Base-by-base conservation (phyloP, 805 yeast genomes). In the Cyberlindnera xylosilytica region DNA sequence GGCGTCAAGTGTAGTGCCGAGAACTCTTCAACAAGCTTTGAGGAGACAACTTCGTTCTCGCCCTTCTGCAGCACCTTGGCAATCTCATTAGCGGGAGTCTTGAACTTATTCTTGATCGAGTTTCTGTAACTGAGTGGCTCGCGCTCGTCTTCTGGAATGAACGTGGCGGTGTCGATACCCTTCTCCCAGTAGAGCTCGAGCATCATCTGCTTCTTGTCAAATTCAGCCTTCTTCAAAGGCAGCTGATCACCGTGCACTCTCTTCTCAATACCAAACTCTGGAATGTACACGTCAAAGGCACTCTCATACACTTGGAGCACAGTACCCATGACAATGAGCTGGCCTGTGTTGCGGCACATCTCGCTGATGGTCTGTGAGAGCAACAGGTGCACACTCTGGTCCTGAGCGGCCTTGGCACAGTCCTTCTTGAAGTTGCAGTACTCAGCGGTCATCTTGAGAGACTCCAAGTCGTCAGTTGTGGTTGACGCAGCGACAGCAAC, bases 201-300 rank as follows among this genome's bases (percentile, higher is more conserved):
- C 9, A 79, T 65, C 34, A 87, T 74, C 31, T 74, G 68, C 15
- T 60, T 56, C 58, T 83, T 85, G 61, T 87, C 90, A 61, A 85
- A 93, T 62, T 93, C 98, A 5, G 97, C 98, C 63, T 89, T 90
- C 19, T 78, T 78, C 49, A 91, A 70, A 10, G 98, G 98, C 42
- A 93, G 70, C 65, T 93, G 98, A 65, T 93, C 99, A 20, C 98
- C 97, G 58, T 93, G 99, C 18, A 90, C 97, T 57, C 97, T 75
- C 64, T 90, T 90, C 61, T 90, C 97, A 54, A 90, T 85, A 34
- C 97, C 97, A 66, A 89, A 84, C 51, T 88, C 96, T 2, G 97
- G 96, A 48, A 90, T 72, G 51, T 85, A 78, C 3, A 90, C 91
- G 62, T 93, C 99, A 66, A 93, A 93, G 2, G 98, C 87, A 1